phyloP scores from a whole-genome alignment of 345 rosid species.

The Clausena lansium region DNA sequence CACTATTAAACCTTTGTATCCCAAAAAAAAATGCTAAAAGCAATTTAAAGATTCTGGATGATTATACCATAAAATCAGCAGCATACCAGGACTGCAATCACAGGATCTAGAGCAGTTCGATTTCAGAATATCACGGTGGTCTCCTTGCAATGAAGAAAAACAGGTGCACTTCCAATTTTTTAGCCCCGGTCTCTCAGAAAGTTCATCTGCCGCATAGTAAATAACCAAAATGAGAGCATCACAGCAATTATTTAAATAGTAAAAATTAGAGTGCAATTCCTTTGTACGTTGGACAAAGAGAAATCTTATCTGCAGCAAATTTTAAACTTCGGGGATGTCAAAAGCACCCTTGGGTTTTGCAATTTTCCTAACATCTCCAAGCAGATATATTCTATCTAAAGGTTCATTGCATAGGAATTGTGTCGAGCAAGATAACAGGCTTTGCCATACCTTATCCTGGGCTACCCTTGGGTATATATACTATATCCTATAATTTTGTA shows the following conservation, averaged over 20 bases:
- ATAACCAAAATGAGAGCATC: slow-evolving; percentile 6
- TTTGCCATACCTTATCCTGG: not conserved
- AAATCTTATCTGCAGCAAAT: not conserved
- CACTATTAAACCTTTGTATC: not conserved
- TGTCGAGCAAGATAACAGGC: not conserved
- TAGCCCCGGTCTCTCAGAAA: slow-evolving; percentile 39
- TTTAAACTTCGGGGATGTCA: not conserved
- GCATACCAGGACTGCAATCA: slow-evolving; percentile 73
- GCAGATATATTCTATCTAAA: not conserved
- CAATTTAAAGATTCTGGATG: not conserved
- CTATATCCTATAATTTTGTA: not conserved
- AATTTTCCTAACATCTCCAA: not conserved
- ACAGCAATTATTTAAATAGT: not conserved
- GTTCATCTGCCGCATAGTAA: slow-evolving; percentile 39
- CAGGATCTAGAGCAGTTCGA: slow-evolving; percentile 82
- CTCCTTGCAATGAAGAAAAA: slow-evolving; percentile 38
- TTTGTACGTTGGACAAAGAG: not conserved
- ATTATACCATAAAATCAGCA: slow-evolving; percentile 7
- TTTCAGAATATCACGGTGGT: slow-evolving; percentile 42
- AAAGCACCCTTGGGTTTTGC: not conserved
- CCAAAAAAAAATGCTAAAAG: not conserved
- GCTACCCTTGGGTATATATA: not conserved
- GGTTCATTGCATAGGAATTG: not conserved
- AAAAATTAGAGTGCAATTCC: not conserved
- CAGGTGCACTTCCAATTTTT: slow-evolving; percentile 77